Evolutionary conservation across 306 rosid species (phyloP).

Genomic region (Rubus parviflorus): DNA sequence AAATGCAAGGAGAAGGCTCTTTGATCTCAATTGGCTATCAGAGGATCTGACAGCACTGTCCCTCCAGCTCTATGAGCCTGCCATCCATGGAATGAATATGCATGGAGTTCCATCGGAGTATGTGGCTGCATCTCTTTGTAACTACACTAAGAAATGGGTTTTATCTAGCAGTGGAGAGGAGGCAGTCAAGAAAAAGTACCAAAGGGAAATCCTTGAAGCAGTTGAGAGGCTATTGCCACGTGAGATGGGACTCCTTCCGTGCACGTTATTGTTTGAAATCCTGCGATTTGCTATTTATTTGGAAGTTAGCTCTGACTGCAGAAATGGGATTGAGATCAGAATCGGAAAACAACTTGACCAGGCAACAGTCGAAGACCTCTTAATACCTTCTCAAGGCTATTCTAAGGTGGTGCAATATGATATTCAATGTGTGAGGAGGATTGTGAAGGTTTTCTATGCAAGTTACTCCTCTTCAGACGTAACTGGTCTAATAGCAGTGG

Average conservation of each 20-base stretch:
- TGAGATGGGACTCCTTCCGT: conserved; percentile 32
- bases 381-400: conserved; percentile 33
- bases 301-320: conserved; percentile 40
- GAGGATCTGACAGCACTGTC: conserved; percentile 48
- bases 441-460: conserved; percentile 40
- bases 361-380: conserved; percentile 49
- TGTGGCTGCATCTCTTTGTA: conserved; percentile 41
- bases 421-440: conserved; percentile 39
- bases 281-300: conserved; percentile 31
- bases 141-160: conserved; percentile 46
- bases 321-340: conserved; percentile 42
- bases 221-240: conserved; percentile 51
- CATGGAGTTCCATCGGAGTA: conserved; percentile 28
- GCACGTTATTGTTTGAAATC: conserved; percentile 41
- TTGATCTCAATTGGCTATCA: conserved; percentile 29
- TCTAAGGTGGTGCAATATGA: conserved; percentile 38
- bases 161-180: conserved; percentile 19
- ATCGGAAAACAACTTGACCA: conserved; percentile 51
- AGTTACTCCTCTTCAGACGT: conserved; percentile 26
- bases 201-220: conserved; percentile 53
- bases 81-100: conserved; percentile 36
- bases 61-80: conserved; percentile 41
- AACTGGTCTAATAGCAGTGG: conserved; percentile 34
- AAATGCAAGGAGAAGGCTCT: conserved; percentile 46
- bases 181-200: conserved; percentile 25